Base-by-base conservation (phyloP, 1,284 basidiomycete species). In the Cryptococcus amylolentus region DNA sequence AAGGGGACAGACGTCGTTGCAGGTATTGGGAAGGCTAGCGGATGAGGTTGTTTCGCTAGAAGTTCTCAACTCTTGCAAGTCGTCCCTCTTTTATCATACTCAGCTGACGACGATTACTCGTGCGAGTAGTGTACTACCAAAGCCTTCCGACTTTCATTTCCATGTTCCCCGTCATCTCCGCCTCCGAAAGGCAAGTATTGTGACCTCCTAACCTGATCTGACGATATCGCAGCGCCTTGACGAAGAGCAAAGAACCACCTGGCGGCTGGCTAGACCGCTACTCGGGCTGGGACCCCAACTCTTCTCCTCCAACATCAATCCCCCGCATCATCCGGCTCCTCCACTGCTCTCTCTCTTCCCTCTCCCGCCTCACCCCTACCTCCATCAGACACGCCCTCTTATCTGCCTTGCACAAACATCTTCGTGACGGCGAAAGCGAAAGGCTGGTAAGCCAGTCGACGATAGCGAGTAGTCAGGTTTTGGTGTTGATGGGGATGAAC, bases 101-200 rank as follows among this genome's bases (percentile, higher is more conserved):
- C 5, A n/a, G 35, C 37, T 54, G n/a, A 54, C 46, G 42, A 18
- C 8, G 12, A 20, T 40, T 35, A n/a, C n/a, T n/a, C n/a, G n/a
- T n/a, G n/a, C n/a, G n/a, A n/a, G n/a, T n/a, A 55, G 54, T 55
- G 26, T 44, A 44, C 23, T 39, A 43, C 40, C 50, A 31, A 46
- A 41, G 28, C 37, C 37, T 55, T n/a, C 49, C 40, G 23, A 40
- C 42, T 12, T 23, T 55, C 27, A 44, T 55, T 10, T 28, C 54
- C 26, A 26, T 55, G 18, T 55, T 55, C n/a, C 54, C 54, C 18
- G 54, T 55, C 38, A 40, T 55, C n/a, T 50, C 54, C 2, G 54
- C 49, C 8, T 50, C 54, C 12, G 54, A 55, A 43, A 37, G 48
- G 54, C 50, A 39, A 27, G 48, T 39, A 14, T 31, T 27, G 9